phyloP scores from a whole-genome alignment of 495 filamentous ascomycete genomes.

The Parathielavia hyrcaniae region DNA sequence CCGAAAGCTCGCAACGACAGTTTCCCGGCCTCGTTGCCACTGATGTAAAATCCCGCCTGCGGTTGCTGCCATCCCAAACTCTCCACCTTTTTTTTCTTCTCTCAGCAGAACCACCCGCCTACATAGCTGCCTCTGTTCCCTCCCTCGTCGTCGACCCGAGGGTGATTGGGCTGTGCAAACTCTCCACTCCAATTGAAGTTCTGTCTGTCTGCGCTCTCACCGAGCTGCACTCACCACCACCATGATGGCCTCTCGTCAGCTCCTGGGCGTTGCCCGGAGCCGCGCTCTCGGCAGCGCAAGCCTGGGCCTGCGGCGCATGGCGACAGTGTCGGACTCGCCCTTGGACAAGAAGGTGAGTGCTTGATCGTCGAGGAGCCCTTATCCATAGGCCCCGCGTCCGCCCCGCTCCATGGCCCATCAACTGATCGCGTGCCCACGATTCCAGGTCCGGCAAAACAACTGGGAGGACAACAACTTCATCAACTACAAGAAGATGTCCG shows the following conservation, averaged over 20 bases:
- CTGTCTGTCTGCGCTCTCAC: conserved; percentile 16
- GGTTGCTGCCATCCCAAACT: conserved; percentile 25
- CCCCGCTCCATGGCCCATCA: conserved; percentile 16
- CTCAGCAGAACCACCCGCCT: conserved; percentile 12
- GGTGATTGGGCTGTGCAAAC: conserved; percentile 24
- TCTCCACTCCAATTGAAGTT: conserved; percentile 36
- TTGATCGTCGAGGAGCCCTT: not conserved
- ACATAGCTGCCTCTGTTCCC: not conserved
- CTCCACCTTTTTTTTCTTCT: conserved; percentile 32
- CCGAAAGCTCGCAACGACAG: conserved; percentile 19
- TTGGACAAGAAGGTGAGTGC: conserved; percentile 48
- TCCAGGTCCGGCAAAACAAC: conserved; percentile 51
- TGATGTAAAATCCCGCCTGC: conserved; percentile 33
- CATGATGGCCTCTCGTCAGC: conserved; percentile 53
- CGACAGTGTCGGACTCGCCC: conserved; percentile 47
- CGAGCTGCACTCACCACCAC: conserved; percentile 38
- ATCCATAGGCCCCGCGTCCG: not conserved
- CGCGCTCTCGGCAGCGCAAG: conserved; percentile 41
- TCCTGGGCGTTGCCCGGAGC: conserved; percentile 48
- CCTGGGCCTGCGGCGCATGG: conserved; percentile 50
- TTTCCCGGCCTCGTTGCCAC: conserved; percentile 27
- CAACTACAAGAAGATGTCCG: conserved; percentile 88
- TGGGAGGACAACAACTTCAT: conserved; percentile 53
- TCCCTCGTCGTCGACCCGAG: conserved; percentile 22
- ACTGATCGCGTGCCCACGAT: conserved; percentile 3